Evolutionary conservation across 2,329 filamentous ascomycete species (phyloP).

Genomic region (Colletotrichum shisoi): DNA sequence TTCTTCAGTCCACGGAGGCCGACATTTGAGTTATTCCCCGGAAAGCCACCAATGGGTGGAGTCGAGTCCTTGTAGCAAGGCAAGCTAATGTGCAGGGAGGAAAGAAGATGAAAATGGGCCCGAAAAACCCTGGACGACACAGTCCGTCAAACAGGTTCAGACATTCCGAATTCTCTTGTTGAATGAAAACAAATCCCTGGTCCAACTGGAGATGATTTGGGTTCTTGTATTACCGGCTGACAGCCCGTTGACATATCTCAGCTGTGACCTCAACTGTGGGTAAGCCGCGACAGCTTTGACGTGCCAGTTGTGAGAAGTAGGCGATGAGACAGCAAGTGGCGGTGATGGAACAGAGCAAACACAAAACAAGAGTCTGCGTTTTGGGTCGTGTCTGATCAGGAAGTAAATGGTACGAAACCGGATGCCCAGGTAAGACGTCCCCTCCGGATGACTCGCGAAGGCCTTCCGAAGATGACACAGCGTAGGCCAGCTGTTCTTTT

Average conservation of each 20-base stretch:
- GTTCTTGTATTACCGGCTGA: not conserved
- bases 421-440: not conserved
- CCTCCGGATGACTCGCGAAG: conserved; percentile 26
- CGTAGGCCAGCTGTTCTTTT: conserved; percentile 35
- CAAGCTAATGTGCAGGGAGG: not conserved
- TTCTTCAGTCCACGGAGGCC: too few relatives aligned
- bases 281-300: conserved; percentile 7
- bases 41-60: not conserved
- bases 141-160: not conserved
- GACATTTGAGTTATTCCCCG: too few relatives aligned
- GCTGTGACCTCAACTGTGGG: not conserved
- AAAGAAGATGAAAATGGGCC: not conserved
- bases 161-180: not conserved
- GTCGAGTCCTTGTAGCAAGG: not conserved
- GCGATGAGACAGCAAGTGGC: conserved; percentile 21
- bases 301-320: conserved; percentile 6
- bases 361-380: conserved; percentile 27
- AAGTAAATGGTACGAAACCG: conserved; percentile 3
- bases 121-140: not conserved
- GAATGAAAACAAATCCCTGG: not conserved
- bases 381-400: conserved; percentile 30
- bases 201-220: not conserved
- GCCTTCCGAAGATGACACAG: conserved; percentile 30
- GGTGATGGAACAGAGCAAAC: conserved; percentile 24
- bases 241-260: conserved; percentile 1